Percentiles rank a stretch among this genome's conserved stretches.
phyloP scores from a whole-genome alignment of 192 early-diverging fungal genomes.

The Entomortierella parvispora region DNA sequence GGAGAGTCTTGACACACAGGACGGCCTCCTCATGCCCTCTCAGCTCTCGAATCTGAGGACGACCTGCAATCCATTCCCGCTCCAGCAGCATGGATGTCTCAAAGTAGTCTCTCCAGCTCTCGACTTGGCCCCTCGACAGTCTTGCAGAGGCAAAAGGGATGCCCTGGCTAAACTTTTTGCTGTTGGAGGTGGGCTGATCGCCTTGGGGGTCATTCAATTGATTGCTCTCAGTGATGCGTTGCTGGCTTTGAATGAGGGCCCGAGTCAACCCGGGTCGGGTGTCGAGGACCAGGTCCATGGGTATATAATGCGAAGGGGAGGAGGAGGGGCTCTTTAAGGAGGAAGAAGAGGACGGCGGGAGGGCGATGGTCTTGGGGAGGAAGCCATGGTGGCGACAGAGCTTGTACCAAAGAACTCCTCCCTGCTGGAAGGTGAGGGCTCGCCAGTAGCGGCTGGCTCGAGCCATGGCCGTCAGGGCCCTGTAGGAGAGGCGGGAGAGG shows the following conservation, averaged over 20 bases:
- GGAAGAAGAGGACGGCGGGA: neutral
- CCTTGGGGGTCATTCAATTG: too few relatives aligned
- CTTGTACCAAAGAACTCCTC: slow-evolving; percentile 32
- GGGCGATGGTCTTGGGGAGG: neutral
- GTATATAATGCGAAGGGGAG: neutral
- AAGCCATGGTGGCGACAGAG: slow-evolving; percentile 35
- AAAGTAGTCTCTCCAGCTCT: slow-evolving; percentile 37
- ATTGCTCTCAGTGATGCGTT: neutral
- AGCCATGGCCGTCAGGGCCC: slow-evolving; percentile 22
- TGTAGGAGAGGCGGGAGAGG: slow-evolving; percentile 26
- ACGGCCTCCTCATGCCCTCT: slow-evolving; percentile 30
- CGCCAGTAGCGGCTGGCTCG: slow-evolving; percentile 36
- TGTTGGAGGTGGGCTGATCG: too few relatives aligned
- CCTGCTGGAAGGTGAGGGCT: slow-evolving; percentile 30
- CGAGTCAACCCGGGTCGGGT: slow-evolving; percentile 19
- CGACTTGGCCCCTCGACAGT: slow-evolving; percentile 3
- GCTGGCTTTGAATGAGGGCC: slow-evolving; percentile 20
- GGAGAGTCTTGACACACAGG: slow-evolving; percentile 22
- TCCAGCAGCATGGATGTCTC: slow-evolving; percentile 18
- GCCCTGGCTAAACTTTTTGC: too few relatives aligned
- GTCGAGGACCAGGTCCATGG: slow-evolving; percentile 5
- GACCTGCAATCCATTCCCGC: slow-evolving; percentile 40
- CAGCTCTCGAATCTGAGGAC: slow-evolving; percentile 29
- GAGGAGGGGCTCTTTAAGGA: neutral
- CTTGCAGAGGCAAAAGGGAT: neutral